Conservation (phyloP, 2,329 filamentous ascomycete genomes). For the Fusarium guadeloupense region DNA sequence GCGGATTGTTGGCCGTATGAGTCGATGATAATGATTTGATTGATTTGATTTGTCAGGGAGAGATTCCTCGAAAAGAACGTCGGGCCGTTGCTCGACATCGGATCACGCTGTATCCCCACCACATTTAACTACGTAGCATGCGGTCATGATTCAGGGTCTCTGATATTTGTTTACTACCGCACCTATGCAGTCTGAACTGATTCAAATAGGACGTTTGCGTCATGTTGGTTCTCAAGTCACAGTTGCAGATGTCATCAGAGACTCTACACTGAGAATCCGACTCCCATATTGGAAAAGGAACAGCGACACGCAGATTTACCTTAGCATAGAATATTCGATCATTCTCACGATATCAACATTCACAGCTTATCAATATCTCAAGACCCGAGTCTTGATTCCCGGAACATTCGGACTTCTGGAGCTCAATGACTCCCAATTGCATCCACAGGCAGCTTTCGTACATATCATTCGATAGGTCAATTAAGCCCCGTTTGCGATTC, state of each 20-base stretch:
- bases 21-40: slow-evolving; percentile 31
- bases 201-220: not conserved
- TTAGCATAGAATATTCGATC: not conserved
- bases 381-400: not conserved
- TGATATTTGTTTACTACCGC: not conserved
- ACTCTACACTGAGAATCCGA: not conserved
- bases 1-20: slow-evolving; percentile 30
- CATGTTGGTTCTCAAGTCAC: not conserved
- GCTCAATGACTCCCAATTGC: not conserved
- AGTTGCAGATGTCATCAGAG: not conserved
- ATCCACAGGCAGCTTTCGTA: slow-evolving; percentile 1
- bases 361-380: not conserved
- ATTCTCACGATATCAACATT: not conserved
- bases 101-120: slow-evolving; percentile 32
- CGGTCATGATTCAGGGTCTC: not conserved
- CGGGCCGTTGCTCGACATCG: slow-evolving; percentile 31
- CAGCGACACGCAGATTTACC: not conserved
- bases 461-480: slow-evolving; percentile 46
- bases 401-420: slow-evolving; percentile 8
- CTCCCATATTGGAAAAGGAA: not conserved
- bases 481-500: slow-evolving; percentile 49
- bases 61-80: slow-evolving; percentile 20
- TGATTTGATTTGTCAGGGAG: slow-evolving; percentile 46
- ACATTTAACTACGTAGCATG: not conserved
- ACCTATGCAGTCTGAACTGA: not conserved